Evolutionary conservation across 371 early-diverging fungal species (phyloP), one percentile per base, ranked within the genome.

Genomic region (Syncephalastrum monosporum): DNA sequence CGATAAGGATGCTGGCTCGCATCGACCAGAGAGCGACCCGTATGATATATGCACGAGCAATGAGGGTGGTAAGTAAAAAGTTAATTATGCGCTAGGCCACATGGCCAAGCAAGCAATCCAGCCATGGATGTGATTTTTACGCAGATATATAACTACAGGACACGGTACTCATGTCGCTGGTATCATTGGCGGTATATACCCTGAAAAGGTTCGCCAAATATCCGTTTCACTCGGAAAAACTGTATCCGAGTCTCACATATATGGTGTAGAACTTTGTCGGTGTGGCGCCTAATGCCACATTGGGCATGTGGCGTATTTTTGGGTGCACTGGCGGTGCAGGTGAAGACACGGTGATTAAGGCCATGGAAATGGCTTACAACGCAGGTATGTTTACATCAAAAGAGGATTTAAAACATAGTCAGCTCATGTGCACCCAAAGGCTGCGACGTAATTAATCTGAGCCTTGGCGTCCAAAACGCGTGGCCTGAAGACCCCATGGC

Each of bases 101-200:
- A 33, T 33, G 38, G 38, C 29, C 29, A 29, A 29, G 38, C 8
- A 33, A 33, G 12, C 27, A 27, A 27, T 27, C 38, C 38, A 10
- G 8, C 12, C 38, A 33, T 33, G 38, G 8, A 10, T 33, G 38
- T 10, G 21, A 33, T 12, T 2, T 8, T 10, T 6, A 33, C 6
- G 12, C 38, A 33, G 0, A 33, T 12, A 33, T 10, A 12, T 33
- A 5, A 38, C 5, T 38, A 5, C 73, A 64, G 69, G 67, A 10
- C 67, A 73, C 54, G 84, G 86, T 17, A 85, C 85, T 4, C 85
- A 84, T 49, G 83, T 84, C 15, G 57, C 80, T 10, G 87, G 87
- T 5, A 87, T 87, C 23, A 71, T 86, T 47, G 83, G 71, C 16
- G 87, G 77, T 16, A 55, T 76, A 24, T 76, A 77, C 27, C 57